Conservation (phyloP, 208 protist genomes). For the Trypanosoma cruzi region DNA sequence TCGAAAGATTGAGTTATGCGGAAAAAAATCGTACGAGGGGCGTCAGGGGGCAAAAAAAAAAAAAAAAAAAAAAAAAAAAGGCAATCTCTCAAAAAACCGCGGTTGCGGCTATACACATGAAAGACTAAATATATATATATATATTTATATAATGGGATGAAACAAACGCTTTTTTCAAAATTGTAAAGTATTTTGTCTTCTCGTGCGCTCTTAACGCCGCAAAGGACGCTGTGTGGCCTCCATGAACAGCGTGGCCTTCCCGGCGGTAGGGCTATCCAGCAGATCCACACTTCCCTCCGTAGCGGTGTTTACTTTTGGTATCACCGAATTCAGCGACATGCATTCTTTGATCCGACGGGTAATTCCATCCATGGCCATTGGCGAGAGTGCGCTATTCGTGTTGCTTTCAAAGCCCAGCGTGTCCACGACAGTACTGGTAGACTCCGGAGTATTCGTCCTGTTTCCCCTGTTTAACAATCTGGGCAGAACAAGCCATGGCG, state of each 20-base stretch:
- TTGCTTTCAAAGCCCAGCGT: not conserved
- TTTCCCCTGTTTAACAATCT: not conserved
- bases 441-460: not conserved
- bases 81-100: too few relatives aligned
- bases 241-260: not conserved
- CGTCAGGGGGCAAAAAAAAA: too few relatives aligned
- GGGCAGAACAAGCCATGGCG: not conserved
- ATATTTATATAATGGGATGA: too few relatives aligned
- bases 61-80: conserved; percentile 27
- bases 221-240: not conserved
- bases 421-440: not conserved
- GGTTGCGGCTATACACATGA: too few relatives aligned
- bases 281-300: not conserved
- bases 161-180: too few relatives aligned
- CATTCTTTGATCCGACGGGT: not conserved
- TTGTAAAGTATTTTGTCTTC: too few relatives aligned
- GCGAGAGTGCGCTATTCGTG: not conserved
- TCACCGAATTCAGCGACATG: not conserved
- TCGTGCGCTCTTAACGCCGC: too few relatives aligned
- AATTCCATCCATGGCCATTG: not conserved
- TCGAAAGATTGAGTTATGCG: too few relatives aligned
- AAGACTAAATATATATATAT: conserved; percentile 1
- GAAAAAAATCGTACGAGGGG: too few relatives aligned
- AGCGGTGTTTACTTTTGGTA: not conserved
- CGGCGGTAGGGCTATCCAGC: not conserved